Evolutionary conservation across 23 red algal species (phyloP), one percentile per base, ranked within the genome.

Genomic region (Gracilaria domingensis): DNA sequence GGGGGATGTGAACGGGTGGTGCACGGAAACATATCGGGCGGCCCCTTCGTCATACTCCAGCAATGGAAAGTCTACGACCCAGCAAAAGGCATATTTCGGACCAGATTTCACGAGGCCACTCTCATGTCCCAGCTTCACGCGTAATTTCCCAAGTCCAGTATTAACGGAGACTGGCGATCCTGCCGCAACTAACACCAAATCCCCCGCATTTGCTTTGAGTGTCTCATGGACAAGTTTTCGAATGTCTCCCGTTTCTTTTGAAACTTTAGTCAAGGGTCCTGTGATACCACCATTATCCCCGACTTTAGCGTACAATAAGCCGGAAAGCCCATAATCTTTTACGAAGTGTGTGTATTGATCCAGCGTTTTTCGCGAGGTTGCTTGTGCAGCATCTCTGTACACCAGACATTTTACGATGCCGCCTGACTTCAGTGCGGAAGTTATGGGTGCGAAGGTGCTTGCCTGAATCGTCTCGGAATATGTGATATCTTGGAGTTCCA

Each of bases 1-100:
- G 14, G 97, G 97, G 28, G 94, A 85, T 25, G 97, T 99, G 82
- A 99, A 99, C 20, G 97, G 97, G 58, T 99, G 97, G 79, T 99
- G 97, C 25, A 99, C 97, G 35, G 93, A 85, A 36, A 84, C 72
- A 56, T 62, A 95, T 25, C 94, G 91, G 7, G 37, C 0, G 0
- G 57, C 25, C 23, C 84, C 88, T 61, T 91, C 81, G 54, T 96
- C 92, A 26, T 67, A 95, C 35, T 94, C 97, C 83, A 99, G 96
- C 34, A 96, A 74, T 11, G 97, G 97, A 73, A 99, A 99, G 42
- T 94, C 92, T 37, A 93, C 66, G 17, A 99, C 94, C 97, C 97
- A 99, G 67, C 90, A 94, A 72, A 96, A 93, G 24, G 84, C 81
- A 64, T 86, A 92, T 37, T 85, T 55, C 20, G 54, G 58, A 13